Conservation (phyloP, 352 stramenopile species). For the Pythium pectinolyticum region DNA sequence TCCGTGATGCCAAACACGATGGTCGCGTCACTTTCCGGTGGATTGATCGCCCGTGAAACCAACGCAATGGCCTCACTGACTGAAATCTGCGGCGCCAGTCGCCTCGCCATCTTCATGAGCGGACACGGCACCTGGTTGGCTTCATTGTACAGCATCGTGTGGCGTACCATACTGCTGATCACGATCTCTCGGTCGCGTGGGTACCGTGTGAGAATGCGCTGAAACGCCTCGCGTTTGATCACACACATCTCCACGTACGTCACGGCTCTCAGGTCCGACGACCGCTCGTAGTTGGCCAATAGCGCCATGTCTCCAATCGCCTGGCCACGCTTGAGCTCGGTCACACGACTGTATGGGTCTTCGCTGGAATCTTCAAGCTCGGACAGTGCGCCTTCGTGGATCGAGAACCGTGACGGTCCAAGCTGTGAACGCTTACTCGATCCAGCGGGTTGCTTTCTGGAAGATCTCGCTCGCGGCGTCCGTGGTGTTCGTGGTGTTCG, state of each 20-base stretch:
- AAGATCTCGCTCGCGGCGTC: no score
- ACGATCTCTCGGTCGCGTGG: slow-evolving; percentile 34
- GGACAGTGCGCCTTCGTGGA: not conserved
- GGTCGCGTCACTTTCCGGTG: not conserved
- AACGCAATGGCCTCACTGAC: not conserved
- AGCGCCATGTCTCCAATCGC: slow-evolving; percentile 53
- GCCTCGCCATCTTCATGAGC: slow-evolving; percentile 24
- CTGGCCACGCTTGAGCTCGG: slow-evolving; percentile 23
- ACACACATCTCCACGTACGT: slow-evolving; percentile 48
- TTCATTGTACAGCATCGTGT: slow-evolving; percentile 32
- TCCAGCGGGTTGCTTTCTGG: no score
- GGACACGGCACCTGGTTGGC: slow-evolving; percentile 21
- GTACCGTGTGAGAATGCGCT: slow-evolving; percentile 31
- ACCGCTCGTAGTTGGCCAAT: slow-evolving; percentile 45
- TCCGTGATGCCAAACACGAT: not conserved
- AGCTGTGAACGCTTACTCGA: not conserved
- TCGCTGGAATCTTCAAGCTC: not conserved
- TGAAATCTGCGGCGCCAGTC: slow-evolving; percentile 9
- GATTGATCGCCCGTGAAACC: not conserved
- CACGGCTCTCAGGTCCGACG: slow-evolving; percentile 32
- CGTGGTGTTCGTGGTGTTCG: no score
- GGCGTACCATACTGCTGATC: slow-evolving; percentile 23
- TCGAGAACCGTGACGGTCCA: slow-evolving; percentile 1
- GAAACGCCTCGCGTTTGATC: slow-evolving; percentile 33
- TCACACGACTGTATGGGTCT: slow-evolving; percentile 16